These are phyloP conservation scores for Aegilops sharonensis DNA, from an alignment of 176 grass and related monocot species.

Conservation along the genomic window DNA sequence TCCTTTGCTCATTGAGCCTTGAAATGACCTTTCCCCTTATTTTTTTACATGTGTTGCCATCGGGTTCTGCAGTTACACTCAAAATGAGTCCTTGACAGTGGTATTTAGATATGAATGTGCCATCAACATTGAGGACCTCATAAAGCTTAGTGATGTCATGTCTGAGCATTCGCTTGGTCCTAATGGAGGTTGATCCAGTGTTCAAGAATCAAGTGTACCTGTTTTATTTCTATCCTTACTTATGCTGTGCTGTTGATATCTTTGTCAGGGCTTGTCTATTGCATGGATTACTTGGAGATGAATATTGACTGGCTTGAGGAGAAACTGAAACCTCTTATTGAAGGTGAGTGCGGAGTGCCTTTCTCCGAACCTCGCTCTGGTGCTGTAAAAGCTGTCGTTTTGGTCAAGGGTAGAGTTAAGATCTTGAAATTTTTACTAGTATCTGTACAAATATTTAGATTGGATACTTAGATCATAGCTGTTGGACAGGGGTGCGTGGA, in stretches of 20 bases:
- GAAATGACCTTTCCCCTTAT: not conserved
- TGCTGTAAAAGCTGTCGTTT: not conserved
- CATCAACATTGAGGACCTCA: constrained; percentile 87
- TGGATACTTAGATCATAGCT: not conserved
- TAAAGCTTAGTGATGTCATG: constrained; percentile 95
- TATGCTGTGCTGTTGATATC: not conserved
- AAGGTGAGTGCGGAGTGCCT: constrained; percentile 42
- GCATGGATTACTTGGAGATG: constrained; percentile 98
- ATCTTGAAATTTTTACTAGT: not conserved
- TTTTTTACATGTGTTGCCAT: not conserved
- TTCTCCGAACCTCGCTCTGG: not conserved
- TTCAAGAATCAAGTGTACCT: not conserved
- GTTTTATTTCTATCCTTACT: constrained; percentile 5
- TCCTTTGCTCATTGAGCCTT: constrained; percentile 42
- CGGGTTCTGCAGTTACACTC: not conserved
- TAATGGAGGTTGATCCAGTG: constrained; percentile 67
- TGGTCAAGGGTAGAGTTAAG: not conserved
- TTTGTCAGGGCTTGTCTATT: constrained; percentile 85
- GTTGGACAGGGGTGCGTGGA: not conserved
- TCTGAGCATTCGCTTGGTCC: constrained; percentile 87
- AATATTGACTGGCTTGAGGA: constrained; percentile 92
- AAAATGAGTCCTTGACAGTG: constrained; percentile 44
- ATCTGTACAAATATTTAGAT: not conserved
- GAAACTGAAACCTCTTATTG: constrained; percentile 85
- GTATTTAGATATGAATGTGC: constrained; percentile 78